Evolutionary conservation across 768 basidiomycete genomes (phyloP).

Genomic region (Psilocybe azurescens): DNA sequence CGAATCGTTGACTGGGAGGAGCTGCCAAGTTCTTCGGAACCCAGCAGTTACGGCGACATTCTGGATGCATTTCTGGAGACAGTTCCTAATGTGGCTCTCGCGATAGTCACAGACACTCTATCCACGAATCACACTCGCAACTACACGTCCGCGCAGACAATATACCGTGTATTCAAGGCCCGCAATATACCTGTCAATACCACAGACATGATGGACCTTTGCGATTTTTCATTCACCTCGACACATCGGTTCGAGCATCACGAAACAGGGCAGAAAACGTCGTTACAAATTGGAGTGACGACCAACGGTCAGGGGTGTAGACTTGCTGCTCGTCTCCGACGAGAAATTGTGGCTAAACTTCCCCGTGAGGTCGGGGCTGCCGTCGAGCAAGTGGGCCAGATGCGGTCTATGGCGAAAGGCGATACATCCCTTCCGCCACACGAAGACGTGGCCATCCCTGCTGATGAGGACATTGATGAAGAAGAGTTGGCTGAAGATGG

Average conservation of each 20-base stretch:
- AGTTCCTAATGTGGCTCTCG: slow-evolving; percentile 45
- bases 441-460: slow-evolving; percentile 9
- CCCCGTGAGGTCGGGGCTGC: slow-evolving; percentile 78
- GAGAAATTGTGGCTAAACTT: slow-evolving; percentile 81
- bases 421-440: slow-evolving; percentile 23
- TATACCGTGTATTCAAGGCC: slow-evolving; percentile 59
- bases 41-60: slow-evolving; percentile 42
- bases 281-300: slow-evolving; percentile 81
- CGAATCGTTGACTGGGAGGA: slow-evolving; percentile 59
- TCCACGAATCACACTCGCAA: slow-evolving; percentile 47
- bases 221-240: slow-evolving; percentile 89
- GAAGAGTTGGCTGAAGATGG: slow-evolving; percentile 61
- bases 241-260: slow-evolving; percentile 79
- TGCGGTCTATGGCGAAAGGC: slow-evolving; percentile 62
- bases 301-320: slow-evolving; percentile 94
- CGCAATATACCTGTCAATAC: slow-evolving; percentile 80
- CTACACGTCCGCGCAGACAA: slow-evolving; percentile 56
- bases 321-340: slow-evolving; percentile 74
- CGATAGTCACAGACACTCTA: slow-evolving; percentile 85
- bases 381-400: slow-evolving; percentile 70
- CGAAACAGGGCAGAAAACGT: slow-evolving; percentile 45
- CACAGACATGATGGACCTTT: slow-evolving; percentile 85
- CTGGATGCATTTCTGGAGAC: slow-evolving; percentile 53
- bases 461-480: slow-evolving; percentile 31
- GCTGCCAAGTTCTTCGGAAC: slow-evolving; percentile 42